Base-by-base conservation (phyloP, 495 filamentous ascomycete species). In the Peziza echinospora region DNA sequence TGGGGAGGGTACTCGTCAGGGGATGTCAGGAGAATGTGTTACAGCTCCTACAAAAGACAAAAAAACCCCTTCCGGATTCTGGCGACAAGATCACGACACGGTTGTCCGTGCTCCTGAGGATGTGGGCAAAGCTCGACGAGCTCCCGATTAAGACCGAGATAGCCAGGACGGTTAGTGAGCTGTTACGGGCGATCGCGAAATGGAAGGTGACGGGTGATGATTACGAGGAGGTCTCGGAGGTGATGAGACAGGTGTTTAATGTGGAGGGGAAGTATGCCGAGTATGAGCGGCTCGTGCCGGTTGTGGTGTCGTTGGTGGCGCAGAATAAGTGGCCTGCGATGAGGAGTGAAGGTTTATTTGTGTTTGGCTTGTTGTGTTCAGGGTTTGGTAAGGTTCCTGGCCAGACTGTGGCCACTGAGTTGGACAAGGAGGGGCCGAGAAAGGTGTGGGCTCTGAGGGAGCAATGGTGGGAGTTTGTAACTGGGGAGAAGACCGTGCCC, bases 331-430 rank as follows among this genome's bases (percentile, higher is more conserved):
- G 77, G 65, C 76, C 79, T 0, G 67, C 76, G 21, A 65, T 87
- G 13, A 68, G 76, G 7, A 75, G 75, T 49, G 81, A 89, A 57
- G 75, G 74, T 0, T 74, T 79, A 64, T 84, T 86, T 56, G 74
- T 76, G 3, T 63, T 86, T 13, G 81, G 80, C 2, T 62, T 86
- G 24, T 79, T 87, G 71, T 11, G 13, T 37, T 11, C 30, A 13
- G 30, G 30, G 19, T 7, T 37, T 17, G 30, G 30, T 37, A 7
- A n/a, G 7, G 70, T 72, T 7, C 65, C 63, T 21, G 63, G 52
- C 26, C 51, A 56, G 10, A 42, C 48, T 1, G 44, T 21, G n/a
- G 22, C 16, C n/a, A 21, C 1, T 1, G 41, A 24, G 13, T 16
- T 43, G 11, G 41, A 43, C n/a, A 43, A 43, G 11, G 11, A 2